Evolutionary conservation across 495 filamentous ascomycete genomes (phyloP), one percentile per base, ranked within the genome.

Genomic region (Penicillium tannophilum): DNA sequence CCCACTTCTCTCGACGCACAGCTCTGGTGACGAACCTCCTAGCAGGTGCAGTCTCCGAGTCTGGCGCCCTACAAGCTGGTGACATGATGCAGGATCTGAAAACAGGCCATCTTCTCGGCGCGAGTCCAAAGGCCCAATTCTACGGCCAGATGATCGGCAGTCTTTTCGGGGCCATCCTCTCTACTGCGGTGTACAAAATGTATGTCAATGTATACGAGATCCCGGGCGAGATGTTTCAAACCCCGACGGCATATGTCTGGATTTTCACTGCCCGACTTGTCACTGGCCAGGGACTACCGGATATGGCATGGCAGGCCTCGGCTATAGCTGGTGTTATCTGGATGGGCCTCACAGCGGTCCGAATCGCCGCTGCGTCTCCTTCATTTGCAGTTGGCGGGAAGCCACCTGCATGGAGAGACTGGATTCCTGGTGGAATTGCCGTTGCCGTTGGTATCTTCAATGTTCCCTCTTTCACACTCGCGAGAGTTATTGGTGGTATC

Each of bases 11-110:
- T 5, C 72, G 77, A 24, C 76, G 77, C 17, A 77, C 77, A 30
- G 89, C 91, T 16, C 84, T 98, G 4, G 79, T 93, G 54, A 96
- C 96, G 59, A 99, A 99, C 59, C 82, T 98, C 11, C 83, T 99
- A 10, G 94, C 92, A 0, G 94, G 94, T n/a, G 95, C 93, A 0
- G 90, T 98, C 31, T 85, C 86, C 39, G 86, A 91, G 67, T 88
- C 91, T 50, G 94, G 93, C 23, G 94, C 94, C 7, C 79, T 96
- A 33, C 95, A 99, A 76, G 95, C 94, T 4, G 94, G 94, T 12
- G 94, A 99, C 69, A 86, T 99, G 68, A 92, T 99, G 90, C 94
- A 99, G 65, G 94, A 99, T 68, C 83, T 99, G 33, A 99, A 99
- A 72, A 97, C 94, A 0, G 94, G 94, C 4, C 92, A 99, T 72